Percentiles rank a stretch among this genome's conserved stretches.
Conservation (phyloP, 2,329 filamentous ascomycete genomes). For the Pseudogymnoascus sp. region DNA sequence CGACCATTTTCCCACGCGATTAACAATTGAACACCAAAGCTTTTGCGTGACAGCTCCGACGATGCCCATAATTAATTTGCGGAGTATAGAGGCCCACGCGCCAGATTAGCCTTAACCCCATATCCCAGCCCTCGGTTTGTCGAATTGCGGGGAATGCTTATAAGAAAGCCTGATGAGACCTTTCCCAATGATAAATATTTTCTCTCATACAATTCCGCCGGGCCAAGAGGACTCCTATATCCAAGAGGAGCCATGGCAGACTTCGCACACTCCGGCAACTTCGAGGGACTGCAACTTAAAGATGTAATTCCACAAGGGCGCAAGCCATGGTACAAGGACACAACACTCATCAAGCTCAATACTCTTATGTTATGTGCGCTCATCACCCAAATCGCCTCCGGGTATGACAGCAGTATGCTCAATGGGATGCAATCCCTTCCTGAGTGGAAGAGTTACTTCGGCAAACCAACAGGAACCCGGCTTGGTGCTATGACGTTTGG, state of each 20-base stretch:
- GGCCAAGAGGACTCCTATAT: not conserved
- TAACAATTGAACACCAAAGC: not conserved
- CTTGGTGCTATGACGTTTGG: constrained; percentile 32
- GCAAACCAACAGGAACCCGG: constrained; percentile 29
- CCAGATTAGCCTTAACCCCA: not conserved
- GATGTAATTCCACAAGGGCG: constrained; percentile 4
- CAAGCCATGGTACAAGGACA: constrained; percentile 19
- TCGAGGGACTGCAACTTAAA: constrained; percentile 4
- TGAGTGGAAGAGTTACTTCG: constrained; percentile 26
- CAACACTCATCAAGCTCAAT: constrained; percentile 26
- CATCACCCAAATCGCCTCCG: constrained; percentile 27
- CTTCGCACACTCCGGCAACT: not conserved
- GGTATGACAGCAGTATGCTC: constrained; percentile 24
- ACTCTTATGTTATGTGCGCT: constrained; percentile 26
- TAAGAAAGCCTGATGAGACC: not conserved
- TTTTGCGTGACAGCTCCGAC: not conserved
- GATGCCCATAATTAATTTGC: not conserved
- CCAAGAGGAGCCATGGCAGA: not conserved
- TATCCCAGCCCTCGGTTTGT: not conserved
- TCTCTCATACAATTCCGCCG: not conserved
- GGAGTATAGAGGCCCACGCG: not conserved
- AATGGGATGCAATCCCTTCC: constrained; percentile 14
- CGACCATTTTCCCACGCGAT: not conserved
- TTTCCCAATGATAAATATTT: not conserved
- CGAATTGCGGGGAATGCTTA: constrained; percentile 1